Evolutionary conservation across 345 rosid genomes (phyloP).

Genomic region (Acer yangbiense): DNA sequence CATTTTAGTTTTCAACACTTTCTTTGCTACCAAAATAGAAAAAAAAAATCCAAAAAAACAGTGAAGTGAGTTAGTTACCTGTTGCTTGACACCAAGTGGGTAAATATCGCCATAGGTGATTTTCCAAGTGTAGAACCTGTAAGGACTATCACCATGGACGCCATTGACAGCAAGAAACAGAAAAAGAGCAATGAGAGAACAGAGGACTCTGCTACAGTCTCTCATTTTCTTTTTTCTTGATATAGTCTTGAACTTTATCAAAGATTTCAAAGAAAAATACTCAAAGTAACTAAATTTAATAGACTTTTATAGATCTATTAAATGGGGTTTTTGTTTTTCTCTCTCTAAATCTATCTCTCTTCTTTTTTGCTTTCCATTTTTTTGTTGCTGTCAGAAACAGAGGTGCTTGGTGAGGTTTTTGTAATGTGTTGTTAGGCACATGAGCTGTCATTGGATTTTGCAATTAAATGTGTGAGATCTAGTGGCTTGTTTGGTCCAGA

Average conservation of each 20-base stretch:
- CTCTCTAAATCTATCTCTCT: not conserved
- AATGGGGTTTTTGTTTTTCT: not conserved
- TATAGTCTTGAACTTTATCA: not conserved
- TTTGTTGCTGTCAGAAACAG: not conserved
- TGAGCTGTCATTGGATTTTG: constrained; percentile 27
- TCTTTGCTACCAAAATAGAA: not conserved
- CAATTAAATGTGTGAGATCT: constrained; percentile 16
- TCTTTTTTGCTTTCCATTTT: not conserved
- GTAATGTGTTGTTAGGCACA: not conserved
- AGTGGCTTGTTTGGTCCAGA: constrained; percentile 4
- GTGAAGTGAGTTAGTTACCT: constrained; percentile 30
- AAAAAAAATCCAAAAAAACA: not conserved
- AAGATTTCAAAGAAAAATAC: not conserved
- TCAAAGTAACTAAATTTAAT: no score
- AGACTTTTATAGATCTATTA: not conserved
- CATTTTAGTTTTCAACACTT: not conserved
- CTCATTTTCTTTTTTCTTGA: constrained; percentile 32
- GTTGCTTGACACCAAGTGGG: constrained; percentile 92
- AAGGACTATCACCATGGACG: constrained; percentile 76
- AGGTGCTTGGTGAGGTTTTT: not conserved
- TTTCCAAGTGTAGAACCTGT: constrained; percentile 81
- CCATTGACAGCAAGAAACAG: constrained; percentile 48
- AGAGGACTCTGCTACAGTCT: constrained; percentile 31
- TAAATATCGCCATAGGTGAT: constrained; percentile 87
- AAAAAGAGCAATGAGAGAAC: constrained; percentile 36